Base-by-base conservation (phyloP, 805 yeast species). In the Hanseniaspora thailandica region DNA sequence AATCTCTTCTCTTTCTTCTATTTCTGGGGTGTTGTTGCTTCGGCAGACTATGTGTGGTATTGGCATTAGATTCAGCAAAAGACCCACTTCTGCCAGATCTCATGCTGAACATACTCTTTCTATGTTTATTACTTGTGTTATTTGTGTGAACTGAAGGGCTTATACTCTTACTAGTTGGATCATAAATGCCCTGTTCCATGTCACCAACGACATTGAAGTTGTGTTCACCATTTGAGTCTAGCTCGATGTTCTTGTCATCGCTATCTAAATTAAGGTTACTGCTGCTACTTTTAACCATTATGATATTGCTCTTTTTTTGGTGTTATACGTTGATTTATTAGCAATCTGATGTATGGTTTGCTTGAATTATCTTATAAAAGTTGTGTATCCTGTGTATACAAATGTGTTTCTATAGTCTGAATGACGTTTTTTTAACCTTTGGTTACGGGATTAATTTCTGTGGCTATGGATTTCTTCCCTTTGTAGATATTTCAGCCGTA, bases 1-100 rank as follows among this genome's bases (percentile, higher is more conserved):
- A 50, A 19, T 43, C 47, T 34, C 47, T 38, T 34, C 54, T 41
- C 13, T 28, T 50, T 43, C 45, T 47, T 25, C n/a, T n/a, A n/a
- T 20, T 17, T 13, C 25, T 30, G n/a, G 23, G n/a, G 19, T 9
- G 8, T 5, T 43, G 34, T 19, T 43, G 25, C 10, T 30, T 30
- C 7, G 23, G 10, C 9, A 10, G n/a, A n/a, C 13, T 17, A 5
- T 38, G 13, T 15, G 12, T 5, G 15, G 33, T n/a, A 10, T 43
- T 43, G 12, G 33, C 9, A 19, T 17, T 30, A 10, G 46, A 26
- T 9, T 43, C 46, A 1, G 35, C 46, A 43, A 43, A 17, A 9
- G 46, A 43, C 4, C 46, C 19, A 7, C 46, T 43, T 30, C 46
- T 43, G 19, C 46, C 46, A 17, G 46, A 43, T 12, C 25, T 30